Evolutionary conservation across 495 filamentous ascomycete species (phyloP).

Genomic region (Letharia lupina): DNA sequence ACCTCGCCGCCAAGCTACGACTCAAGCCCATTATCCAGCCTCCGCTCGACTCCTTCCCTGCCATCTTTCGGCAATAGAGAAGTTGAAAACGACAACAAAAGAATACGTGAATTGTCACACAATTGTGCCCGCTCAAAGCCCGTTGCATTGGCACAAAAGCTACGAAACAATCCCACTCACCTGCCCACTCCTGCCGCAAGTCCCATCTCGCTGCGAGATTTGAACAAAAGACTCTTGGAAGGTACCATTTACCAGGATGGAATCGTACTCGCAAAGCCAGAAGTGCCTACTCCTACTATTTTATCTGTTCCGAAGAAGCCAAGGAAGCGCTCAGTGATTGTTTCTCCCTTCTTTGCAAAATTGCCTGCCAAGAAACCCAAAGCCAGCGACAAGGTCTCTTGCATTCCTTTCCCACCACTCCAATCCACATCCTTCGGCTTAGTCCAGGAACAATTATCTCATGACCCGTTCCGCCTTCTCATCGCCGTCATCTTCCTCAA

Average conservation of each 20-base stretch:
- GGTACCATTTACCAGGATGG: background rate
- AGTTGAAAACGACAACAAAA: background rate
- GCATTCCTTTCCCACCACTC: constrained; percentile 64
- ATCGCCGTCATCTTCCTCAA: constrained; percentile 78
- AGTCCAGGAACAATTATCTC: constrained; percentile 70
- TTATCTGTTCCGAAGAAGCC: background rate
- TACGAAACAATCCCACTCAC: background rate
- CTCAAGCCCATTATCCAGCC: constrained; percentile 6
- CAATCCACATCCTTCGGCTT: constrained; percentile 58
- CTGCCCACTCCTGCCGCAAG: background rate
- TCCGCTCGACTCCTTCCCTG: constrained; percentile 3
- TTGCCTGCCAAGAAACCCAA: constrained; percentile 14
- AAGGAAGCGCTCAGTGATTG: constrained; percentile 17
- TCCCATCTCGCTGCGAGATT: constrained; percentile 1
- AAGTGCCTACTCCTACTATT: background rate
- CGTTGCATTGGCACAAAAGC: background rate
- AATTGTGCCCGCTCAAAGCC: background rate
- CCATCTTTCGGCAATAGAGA: constrained; percentile 4
- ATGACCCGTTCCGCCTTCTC: constrained; percentile 62
- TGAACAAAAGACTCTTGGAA: constrained; percentile 1
- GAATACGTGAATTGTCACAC: background rate
- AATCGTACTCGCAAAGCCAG: background rate
- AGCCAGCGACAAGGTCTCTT: constrained; percentile 46
- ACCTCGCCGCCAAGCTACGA: background rate
- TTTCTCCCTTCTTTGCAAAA: constrained; percentile 38